phyloP scores from a whole-genome alignment of 1,139 yeast genomes.

The Lodderomyces margitis region DNA sequence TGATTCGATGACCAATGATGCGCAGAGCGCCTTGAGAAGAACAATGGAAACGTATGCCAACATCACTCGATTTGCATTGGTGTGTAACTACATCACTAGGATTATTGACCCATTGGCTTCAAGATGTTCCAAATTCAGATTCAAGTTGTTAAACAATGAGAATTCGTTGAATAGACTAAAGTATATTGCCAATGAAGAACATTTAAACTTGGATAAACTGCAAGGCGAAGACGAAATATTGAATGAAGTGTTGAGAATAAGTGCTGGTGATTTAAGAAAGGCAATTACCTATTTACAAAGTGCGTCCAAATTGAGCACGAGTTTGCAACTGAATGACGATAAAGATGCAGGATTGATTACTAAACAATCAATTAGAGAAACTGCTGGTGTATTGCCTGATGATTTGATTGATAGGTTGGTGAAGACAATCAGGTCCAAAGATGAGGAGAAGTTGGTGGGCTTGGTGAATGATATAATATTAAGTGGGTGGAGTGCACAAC shows the following conservation, averaged over 20 bases:
- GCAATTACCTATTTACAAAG: slow-evolving; percentile 92
- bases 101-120: slow-evolving; percentile 96
- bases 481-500: slow-evolving; percentile 87
- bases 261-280: slow-evolving; percentile 88
- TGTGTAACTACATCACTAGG: slow-evolving; percentile 93
- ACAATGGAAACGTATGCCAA: slow-evolving; percentile 94
- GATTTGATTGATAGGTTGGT: slow-evolving; percentile 46
- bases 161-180: slow-evolving; percentile 69
- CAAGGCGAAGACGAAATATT: slow-evolving; percentile 43
- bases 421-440: slow-evolving; percentile 34
- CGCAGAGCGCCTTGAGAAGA: slow-evolving; percentile 91
- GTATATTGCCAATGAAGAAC: slow-evolving; percentile 56
- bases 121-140: slow-evolving; percentile 92
- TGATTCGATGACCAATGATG: slow-evolving; percentile 98
- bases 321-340: slow-evolving; percentile 18
- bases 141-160: slow-evolving; percentile 68
- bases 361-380: slow-evolving; percentile 54
- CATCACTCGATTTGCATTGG: slow-evolving; percentile 88
- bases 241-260: slow-evolving; percentile 59
- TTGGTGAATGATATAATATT: slow-evolving; percentile 56
- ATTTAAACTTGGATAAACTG: slow-evolving; percentile 40
- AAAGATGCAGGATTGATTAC: slow-evolving; percentile 39
- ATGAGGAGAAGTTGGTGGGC: slow-evolving; percentile 35
- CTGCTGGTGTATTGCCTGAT: slow-evolving; percentile 84
- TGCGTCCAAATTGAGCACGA: slow-evolving; percentile 60